phyloP scores from a whole-genome alignment of 2,329 filamentous ascomycete species.

The Aspergillus arachidicola region DNA sequence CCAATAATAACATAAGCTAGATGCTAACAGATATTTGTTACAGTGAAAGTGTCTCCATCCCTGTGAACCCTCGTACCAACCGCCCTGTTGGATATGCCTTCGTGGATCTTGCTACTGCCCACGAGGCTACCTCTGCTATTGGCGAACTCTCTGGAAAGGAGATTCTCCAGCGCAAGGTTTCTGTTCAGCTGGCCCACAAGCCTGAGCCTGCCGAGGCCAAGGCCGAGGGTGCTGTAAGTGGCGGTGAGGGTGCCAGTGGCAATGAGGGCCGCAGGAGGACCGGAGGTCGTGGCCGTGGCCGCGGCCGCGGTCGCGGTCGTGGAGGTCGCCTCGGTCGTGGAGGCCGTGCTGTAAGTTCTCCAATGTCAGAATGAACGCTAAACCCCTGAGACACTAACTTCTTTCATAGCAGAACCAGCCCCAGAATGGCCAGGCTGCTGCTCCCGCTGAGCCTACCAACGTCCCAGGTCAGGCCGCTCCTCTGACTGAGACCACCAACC shows the following conservation, averaged over 20 bases:
- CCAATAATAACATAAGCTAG: not conserved
- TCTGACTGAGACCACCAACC: conserved; percentile 25
- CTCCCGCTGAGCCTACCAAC: conserved; percentile 23
- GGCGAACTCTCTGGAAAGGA: conserved; percentile 94
- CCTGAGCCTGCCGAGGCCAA: conserved; percentile 83
- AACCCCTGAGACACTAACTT: conserved; percentile 2
- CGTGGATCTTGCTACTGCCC: conserved; percentile 92
- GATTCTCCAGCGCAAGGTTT: conserved; percentile 98
- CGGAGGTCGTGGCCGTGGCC: conserved; percentile 64
- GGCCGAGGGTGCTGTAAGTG: conserved; percentile 69
- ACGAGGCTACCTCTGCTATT: conserved; percentile 94
- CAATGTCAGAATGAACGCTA: not conserved
- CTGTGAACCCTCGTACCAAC: conserved; percentile 98
- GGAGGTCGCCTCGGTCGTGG: conserved; percentile 70
- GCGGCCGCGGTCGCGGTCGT: conserved; percentile 66
- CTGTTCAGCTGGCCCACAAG: conserved; percentile 97
- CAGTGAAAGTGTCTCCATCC: conserved; percentile 98
- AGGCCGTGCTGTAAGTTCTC: conserved; percentile 56
- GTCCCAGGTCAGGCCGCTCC: conserved; percentile 23
- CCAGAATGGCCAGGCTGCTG: conserved; percentile 28
- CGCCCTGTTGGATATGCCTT: conserved; percentile 99
- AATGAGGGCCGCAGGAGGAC: conserved; percentile 65
- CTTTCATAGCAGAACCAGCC: conserved; percentile 20
- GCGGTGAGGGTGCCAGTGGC: conserved; percentile 70
- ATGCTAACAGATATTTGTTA: conserved; percentile 38